These are phyloP conservation scores for Penicillium simplicissimum DNA, from an alignment of 495 filamentous ascomycete species.

Conservation along the genomic window DNA sequence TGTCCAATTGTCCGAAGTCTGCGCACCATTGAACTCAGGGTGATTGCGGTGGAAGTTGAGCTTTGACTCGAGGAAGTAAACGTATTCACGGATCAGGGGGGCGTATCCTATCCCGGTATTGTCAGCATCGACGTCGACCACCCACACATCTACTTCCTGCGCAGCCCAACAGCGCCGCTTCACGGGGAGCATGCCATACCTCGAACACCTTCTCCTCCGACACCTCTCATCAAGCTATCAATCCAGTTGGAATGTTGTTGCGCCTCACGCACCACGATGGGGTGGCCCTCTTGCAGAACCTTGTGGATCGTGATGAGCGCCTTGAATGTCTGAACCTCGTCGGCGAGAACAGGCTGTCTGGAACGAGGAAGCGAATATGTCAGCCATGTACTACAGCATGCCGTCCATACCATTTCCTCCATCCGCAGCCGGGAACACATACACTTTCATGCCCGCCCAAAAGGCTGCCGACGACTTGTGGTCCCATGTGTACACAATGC, in stretches of 20 bases:
- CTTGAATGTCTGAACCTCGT: conserved; percentile 94
- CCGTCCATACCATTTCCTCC: neutral
- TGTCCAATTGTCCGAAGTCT: neutral
- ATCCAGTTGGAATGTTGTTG: conserved; percentile 88
- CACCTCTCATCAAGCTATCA: conserved; percentile 84
- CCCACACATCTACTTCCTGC: neutral
- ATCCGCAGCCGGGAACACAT: conserved; percentile 31
- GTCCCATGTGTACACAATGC: conserved; percentile 99
- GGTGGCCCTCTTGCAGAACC: conserved; percentile 95
- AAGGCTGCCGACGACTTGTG: conserved; percentile 96
- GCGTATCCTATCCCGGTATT: conserved; percentile 66
- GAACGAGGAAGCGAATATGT: conserved; percentile 13
- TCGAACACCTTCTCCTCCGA: conserved; percentile 81
- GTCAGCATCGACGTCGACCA: conserved; percentile 18
- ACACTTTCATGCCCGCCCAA: conserved; percentile 99
- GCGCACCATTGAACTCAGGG: conserved; percentile 91
- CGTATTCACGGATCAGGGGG: conserved; percentile 91
- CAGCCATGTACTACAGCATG: conserved; percentile 1
- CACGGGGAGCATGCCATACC: conserved; percentile 43
- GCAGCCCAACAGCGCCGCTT: neutral
- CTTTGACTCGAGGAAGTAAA: conserved; percentile 91
- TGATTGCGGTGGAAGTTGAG: conserved; percentile 92
- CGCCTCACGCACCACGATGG: conserved; percentile 81
- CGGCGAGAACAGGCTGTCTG: conserved; percentile 92
- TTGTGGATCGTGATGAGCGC: conserved; percentile 92